Evolutionary conservation across 2,329 filamentous ascomycete species (phyloP), one percentile per base, ranked within the genome.

Genomic region (Pseudocercospora eumusae): DNA sequence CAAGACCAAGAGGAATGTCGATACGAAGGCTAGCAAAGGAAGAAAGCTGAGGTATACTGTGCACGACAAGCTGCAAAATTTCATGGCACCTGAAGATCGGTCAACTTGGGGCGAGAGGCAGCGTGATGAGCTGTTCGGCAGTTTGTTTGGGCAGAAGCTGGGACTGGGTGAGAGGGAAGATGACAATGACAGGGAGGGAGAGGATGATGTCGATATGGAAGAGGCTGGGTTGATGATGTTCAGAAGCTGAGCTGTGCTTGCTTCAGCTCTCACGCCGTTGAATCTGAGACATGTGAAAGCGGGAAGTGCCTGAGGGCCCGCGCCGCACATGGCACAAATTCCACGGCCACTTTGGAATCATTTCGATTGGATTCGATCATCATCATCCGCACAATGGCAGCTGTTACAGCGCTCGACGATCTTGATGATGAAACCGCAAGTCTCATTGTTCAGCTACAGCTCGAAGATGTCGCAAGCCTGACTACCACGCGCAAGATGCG

Each of bases 51-150:
- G 92, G 42, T 99, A 93, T 77, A 95, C 91, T 15, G 92, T 97
- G 50, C 93, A 98, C 74, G 93, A 98, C 80, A 98, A 98, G 81
- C 77, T 99, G 72, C 91, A 96, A 79, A 97, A 97, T 76, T 98
- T 98, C 74, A 97, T 97, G 92, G 93, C 93, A 10, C 88, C 92
- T 0, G 92, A 97, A 75, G 90, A 96, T 74, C 82, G 91, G 57
- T 83, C 89, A 3, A 78, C 76, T 15, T 99, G 95, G 95, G 90
- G 91, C 64, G 86, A 89, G 68, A 84, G 86, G 63, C 92, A 93
- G 59, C 86, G 92, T 62, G 91, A 95, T 66, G 81, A 83, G 66
- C 69, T 83, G 63, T 83, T 83, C 68, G 75, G 77, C 4, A 81
- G 81, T 65, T 66, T 83, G 68, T 81, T 83, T 67, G 81, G 81